Evolutionary conservation across 805 yeast species (phyloP).

Genomic region (Teunomyces gatunensis): DNA sequence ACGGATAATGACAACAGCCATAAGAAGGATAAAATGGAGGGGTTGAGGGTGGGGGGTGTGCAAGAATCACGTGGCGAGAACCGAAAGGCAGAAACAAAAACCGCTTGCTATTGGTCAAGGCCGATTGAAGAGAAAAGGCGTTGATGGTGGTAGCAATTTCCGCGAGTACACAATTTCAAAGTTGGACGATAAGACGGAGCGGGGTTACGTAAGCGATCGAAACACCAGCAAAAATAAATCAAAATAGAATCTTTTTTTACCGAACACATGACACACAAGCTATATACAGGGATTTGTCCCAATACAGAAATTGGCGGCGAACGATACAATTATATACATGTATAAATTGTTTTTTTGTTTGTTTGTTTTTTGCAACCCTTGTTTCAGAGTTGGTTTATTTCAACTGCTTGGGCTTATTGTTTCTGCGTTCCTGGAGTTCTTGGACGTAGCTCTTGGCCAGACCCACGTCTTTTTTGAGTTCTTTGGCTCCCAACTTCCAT

Average conservation of each 20-base stretch:
- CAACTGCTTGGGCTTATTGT: slow-evolving; percentile 1
- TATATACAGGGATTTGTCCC: background rate
- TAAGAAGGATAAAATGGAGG: background rate
- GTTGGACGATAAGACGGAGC: slow-evolving; percentile 4
- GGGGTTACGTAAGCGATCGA: background rate
- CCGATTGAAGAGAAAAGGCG: background rate
- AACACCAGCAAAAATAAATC: background rate
- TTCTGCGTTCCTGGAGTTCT: slow-evolving; percentile 4
- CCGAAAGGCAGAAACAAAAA: background rate
- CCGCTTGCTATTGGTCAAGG: background rate
- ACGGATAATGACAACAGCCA: background rate
- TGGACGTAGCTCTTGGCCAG: slow-evolving; percentile 22
- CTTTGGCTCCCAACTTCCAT: slow-evolving; percentile 42
- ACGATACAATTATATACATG: background rate
- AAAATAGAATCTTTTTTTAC: background rate
- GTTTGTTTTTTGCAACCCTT: background rate
- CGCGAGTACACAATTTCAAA: background rate
- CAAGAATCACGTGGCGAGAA: background rate
- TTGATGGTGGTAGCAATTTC: background rate
- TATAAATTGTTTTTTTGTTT: background rate
- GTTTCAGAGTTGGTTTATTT: slow-evolving; percentile 1
- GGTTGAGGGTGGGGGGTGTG: background rate
- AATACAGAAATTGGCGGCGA: background rate
- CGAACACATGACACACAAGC: background rate
- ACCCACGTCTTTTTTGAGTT: slow-evolving; percentile 27